Evolutionary conservation across 495 filamentous ascomycete species (phyloP), one percentile per base, ranked within the genome.

Genomic region (Emericellopsis terricola): DNA sequence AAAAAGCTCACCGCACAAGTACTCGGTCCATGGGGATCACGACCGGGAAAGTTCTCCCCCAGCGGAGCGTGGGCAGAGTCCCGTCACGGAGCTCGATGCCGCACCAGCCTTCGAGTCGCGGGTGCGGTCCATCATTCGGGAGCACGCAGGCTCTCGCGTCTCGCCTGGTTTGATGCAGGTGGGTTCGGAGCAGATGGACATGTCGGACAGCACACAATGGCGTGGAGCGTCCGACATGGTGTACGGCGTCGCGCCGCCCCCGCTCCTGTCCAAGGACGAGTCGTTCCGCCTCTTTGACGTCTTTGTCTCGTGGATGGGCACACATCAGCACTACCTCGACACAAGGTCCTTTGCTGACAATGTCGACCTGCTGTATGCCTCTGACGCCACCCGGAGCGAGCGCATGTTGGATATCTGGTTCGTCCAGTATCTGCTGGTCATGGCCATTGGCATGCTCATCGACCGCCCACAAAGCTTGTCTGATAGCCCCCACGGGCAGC

Each of bases 391-490:
- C 8, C 31, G 31, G 6, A 9, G 3, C 8, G 3, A 6, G 7
- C 31, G 18, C 6, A 33, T 33, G 31, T 6, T 8, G 13, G 19
- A 13, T 6, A 33, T 33, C 8, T 33, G 31, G 31, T 33, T 17
- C 17, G 19, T 6, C 9, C 31, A 33, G 18, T 33, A 33, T 17
- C 16, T 33, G 31, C 31, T 33, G 13, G 31, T 33, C 31, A 33
- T 33, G 31, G 31, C 31, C 4, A 33, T 33, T 4, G 31, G 31
- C 31, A 33, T 4, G 13, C 31, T 33, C 17, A 16, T 33, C 14
- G 31, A 13, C 6, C 19, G 8, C 6, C 4, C 3, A 3, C 16
- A 6, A 8, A 8, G 8, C 5, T 3, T 3, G 4, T 19, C 16
- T 17, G 19, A 13, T 9, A 13, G 8, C 6, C 13, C 16, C 17